Conservation (phyloP, 1,284 basidiomycete genomes). For the Phaffia rhodozyma region DNA sequence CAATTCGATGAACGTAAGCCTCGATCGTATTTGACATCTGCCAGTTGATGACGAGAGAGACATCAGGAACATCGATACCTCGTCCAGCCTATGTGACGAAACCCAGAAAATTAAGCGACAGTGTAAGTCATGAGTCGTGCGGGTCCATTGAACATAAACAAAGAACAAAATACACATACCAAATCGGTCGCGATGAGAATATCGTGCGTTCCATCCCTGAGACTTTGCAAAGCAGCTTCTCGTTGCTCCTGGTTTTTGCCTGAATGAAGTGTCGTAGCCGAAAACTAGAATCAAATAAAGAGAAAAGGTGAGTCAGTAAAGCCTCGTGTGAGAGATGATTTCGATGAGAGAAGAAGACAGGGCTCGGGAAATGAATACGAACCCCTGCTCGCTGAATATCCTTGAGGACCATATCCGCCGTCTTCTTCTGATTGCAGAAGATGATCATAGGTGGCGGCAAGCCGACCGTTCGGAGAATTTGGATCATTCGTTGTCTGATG, state of each 20-base stretch:
- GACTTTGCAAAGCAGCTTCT: slow-evolving; percentile 73
- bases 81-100: slow-evolving; percentile 53
- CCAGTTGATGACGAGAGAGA: slow-evolving; percentile 90
- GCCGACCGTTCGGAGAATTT: slow-evolving; percentile 74
- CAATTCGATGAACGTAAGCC: slow-evolving; percentile 93
- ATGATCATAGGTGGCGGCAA: slow-evolving; percentile 89
- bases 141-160: neutral
- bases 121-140: neutral
- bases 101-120: neutral
- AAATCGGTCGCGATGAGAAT: slow-evolving; percentile 93
- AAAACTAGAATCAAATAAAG: slow-evolving; percentile 47
- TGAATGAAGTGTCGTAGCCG: slow-evolving; percentile 78
- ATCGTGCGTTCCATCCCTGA: slow-evolving; percentile 71
- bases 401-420: slow-evolving; percentile 88
- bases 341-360: neutral
- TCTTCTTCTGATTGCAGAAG: slow-evolving; percentile 99
- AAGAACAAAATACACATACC: slow-evolving; percentile 11
- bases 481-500: slow-evolving; percentile 60
- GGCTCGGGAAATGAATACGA: slow-evolving; percentile 26
- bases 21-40: slow-evolving; percentile 95
- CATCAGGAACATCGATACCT: slow-evolving; percentile 96
- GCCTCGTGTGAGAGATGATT: neutral
- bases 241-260: slow-evolving; percentile 96
- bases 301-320: slow-evolving; percentile 4
- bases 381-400: slow-evolving; percentile 76